Percentiles rank a stretch among this genome's conserved stretches.
Evolutionary conservation across 23 red algal species (phyloP).

Genomic region (Gracilaria caudata): DNA sequence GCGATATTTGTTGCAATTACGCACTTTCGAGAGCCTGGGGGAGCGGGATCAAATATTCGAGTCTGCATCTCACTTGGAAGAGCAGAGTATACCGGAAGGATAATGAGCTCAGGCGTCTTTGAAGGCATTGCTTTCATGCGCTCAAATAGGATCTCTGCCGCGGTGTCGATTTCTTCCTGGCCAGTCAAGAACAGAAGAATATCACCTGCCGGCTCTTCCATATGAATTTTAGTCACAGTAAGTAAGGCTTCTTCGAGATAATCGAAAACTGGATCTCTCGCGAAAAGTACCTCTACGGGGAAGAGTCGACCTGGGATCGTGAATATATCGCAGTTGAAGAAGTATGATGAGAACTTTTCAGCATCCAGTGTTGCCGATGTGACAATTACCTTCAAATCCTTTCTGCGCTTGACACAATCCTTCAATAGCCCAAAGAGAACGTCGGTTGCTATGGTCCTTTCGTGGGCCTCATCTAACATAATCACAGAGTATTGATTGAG

Average conservation of each 20-base stretch:
- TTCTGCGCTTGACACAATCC: slow-evolving; percentile 68
- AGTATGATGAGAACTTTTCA: slow-evolving; percentile 94
- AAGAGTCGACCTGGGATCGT: slow-evolving; percentile 91
- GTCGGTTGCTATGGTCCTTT: slow-evolving; percentile 96
- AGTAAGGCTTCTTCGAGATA: slow-evolving; percentile 89
- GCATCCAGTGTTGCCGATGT: slow-evolving; percentile 98
- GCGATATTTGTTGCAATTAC: slow-evolving; percentile 99
- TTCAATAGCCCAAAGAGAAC: slow-evolving; percentile 94
- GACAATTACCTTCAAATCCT: slow-evolving; percentile 88
- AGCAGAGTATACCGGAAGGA: slow-evolving; percentile 91
- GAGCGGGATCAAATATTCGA: slow-evolving; percentile 87
- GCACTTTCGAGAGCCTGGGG: slow-evolving; percentile 78
- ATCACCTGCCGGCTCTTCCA: slow-evolving; percentile 85
- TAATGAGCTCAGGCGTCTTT: slow-evolving; percentile 77
- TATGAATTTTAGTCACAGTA: slow-evolving; percentile 91
- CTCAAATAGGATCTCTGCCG: slow-evolving; percentile 89
- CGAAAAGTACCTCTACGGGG: slow-evolving; percentile 92
- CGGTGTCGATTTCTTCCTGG: slow-evolving; percentile 98
- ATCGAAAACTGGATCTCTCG: slow-evolving; percentile 78
- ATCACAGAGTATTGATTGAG: slow-evolving; percentile 89
- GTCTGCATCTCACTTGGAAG: slow-evolving; percentile 93
- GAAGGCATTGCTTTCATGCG: slow-evolving; percentile 73
- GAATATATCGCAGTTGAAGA: slow-evolving; percentile 89
- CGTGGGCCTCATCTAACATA: slow-evolving; percentile 99
- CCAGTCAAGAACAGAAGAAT: slow-evolving; percentile 97